Conservation (phyloP, 768 basidiomycete species). For the Hirschioporus abietinus region DNA sequence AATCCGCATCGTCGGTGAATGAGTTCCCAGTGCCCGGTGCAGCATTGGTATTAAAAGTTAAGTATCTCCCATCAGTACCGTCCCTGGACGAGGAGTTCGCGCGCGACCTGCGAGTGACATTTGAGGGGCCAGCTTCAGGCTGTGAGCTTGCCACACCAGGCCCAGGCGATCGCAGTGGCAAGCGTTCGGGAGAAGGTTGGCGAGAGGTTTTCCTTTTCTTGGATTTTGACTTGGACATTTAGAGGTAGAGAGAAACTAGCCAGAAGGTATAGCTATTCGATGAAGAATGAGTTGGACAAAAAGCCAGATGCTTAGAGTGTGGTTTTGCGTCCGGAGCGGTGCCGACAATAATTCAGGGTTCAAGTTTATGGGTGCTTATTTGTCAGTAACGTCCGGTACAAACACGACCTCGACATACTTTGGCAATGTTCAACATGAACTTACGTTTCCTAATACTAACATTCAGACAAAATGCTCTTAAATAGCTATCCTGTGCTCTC, state of each 20-base stretch:
- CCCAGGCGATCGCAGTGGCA: background rate
- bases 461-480: too few species aligned
- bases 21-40: background rate
- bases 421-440: too few species aligned
- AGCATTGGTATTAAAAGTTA: background rate
- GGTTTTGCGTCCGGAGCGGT: too few species aligned
- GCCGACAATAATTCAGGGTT: too few species aligned
- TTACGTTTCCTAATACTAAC: too few species aligned
- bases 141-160: background rate
- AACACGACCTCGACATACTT: too few species aligned
- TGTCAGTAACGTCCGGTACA: too few species aligned
- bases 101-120: background rate
- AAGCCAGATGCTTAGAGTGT: background rate
- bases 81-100: background rate
- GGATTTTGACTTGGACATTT: background rate
- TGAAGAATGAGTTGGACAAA: background rate
- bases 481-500: too few species aligned
- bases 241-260: background rate
- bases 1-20: slow-evolving; percentile 21
- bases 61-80: background rate
- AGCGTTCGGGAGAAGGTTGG: background rate
- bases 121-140: background rate
- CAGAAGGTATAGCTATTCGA: background rate
- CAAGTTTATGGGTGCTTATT: too few species aligned
- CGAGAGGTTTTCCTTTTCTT: background rate